Evolutionary conservation across 176 grass and related monocot genomes (phyloP).

Genomic region (Cymbopogon citratus): DNA sequence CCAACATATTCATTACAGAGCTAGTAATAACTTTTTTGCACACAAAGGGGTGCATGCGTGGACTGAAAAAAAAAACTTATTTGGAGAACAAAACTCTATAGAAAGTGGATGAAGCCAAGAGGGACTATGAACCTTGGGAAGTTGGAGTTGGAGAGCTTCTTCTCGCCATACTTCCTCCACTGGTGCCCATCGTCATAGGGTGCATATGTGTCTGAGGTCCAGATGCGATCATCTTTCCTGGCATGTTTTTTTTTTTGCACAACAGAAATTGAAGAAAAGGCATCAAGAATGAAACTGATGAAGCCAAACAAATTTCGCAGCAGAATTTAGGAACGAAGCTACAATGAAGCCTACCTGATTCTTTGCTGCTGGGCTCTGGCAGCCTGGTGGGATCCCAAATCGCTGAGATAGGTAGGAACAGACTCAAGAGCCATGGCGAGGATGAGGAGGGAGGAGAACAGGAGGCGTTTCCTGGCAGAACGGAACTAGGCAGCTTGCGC

Average conservation of each 20-base stretch:
- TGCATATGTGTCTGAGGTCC: conserved; percentile 43
- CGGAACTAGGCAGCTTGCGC: neutral
- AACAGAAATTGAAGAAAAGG: neutral
- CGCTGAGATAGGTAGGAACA: conserved; percentile 13
- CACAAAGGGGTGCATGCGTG: neutral
- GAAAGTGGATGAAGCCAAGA: neutral
- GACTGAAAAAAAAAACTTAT: neutral
- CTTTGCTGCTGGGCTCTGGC: conserved; percentile 37
- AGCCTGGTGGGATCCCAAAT: conserved; percentile 18
- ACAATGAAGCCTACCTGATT: conserved; percentile 8
- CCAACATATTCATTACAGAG: conserved; percentile 3
- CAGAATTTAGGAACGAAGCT: neutral
- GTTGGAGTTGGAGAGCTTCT: conserved; percentile 63
- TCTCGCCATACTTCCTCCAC: conserved; percentile 95
- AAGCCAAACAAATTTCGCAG: neutral
- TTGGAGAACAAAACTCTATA: neutral
- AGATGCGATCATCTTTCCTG: conserved; percentile 46
- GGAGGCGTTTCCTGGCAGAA: conserved; percentile 5
- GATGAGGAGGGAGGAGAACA: neutral
- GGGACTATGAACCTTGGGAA: conserved; percentile 45
- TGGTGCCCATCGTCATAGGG: conserved; percentile 76
- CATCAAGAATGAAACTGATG: neutral
- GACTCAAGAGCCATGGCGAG: conserved; percentile 44
- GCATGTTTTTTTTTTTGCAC: neutral
- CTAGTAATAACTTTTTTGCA: neutral